phyloP scores from a whole-genome alignment of 2,329 filamentous ascomycete species.

The Venturiaceae sp. region DNA sequence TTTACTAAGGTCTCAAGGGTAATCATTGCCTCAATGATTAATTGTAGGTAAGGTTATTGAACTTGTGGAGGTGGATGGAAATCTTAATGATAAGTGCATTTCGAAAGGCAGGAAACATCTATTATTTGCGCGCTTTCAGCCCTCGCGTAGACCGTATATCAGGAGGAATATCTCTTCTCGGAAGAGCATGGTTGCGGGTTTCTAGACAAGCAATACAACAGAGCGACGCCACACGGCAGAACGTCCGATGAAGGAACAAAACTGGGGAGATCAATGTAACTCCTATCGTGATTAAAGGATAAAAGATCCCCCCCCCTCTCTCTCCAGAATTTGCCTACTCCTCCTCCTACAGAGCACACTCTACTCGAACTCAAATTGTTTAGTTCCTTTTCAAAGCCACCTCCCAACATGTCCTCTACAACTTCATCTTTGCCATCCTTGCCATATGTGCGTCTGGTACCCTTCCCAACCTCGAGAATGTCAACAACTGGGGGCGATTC shows the following conservation, averaged over 20 bases:
- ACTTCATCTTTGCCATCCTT: conserved; percentile 6
- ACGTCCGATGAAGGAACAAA: not conserved
- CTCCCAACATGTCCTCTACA: not conserved
- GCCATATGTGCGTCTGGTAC: conserved; percentile 26
- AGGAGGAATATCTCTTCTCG: not conserved
- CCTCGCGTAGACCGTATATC: not conserved
- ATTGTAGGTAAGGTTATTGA: too few species aligned
- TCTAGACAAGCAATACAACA: not conserved
- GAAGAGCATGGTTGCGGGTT: not conserved
- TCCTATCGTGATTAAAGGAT: not conserved
- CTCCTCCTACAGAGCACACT: not conserved
- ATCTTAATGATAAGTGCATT: not conserved
- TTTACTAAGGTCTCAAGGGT: not conserved
- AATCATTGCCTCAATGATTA: not conserved
- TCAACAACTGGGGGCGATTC: conserved; percentile 56
- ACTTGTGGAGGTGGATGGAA: not conserved
- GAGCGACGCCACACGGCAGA: not conserved
- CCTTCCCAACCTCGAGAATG: conserved; percentile 53
- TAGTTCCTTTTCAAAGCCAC: not conserved
- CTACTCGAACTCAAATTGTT: not conserved
- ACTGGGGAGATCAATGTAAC: not conserved
- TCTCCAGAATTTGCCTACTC: not conserved
- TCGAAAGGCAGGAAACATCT: not conserved
- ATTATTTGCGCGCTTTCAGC: not conserved
- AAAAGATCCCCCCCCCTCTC: not conserved